Evolutionary conservation across 805 yeast species (phyloP), one percentile per base, ranked within the genome.

Genomic region (Wickerhamomyces alni): DNA sequence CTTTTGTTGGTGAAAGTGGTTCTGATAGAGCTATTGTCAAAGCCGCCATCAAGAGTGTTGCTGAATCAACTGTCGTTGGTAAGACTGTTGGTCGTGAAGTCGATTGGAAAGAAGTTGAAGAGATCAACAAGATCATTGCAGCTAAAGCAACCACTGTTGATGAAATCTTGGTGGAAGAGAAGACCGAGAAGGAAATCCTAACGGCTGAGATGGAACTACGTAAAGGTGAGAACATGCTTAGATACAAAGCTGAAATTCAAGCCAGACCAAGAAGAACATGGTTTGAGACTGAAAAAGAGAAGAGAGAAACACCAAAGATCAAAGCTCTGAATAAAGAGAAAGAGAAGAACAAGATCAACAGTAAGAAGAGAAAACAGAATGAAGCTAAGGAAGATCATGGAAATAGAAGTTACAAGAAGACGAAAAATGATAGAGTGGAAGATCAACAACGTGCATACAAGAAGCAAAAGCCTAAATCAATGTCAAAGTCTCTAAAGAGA

Each of bases 211-310:
- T 87, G 84, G 93, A 93, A 59, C 62, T 91, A 35, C 75, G 74
- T 47, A 87, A 84, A 61, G 95, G 95, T 41, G 84, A 83, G 54
- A 93, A 93, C 61, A 52, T 93, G 59, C 65, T 93, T 46, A 82
- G 75, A 56, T 88, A 85, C 53, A 77, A 78, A 49, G 75, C 75
- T 38, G 98, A 93, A 62, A 93, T 93, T 55, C 74, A 77, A 48
- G 68, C 96, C 1, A 76, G 97, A 55, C 98, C 99, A 26, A 87
- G 77, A 62, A 79, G 99, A 66, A 93, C 99, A 0, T 93, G 99
- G 99, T 91, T 93, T 62, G 91, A 87, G 63, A 69, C 62, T 38
- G 71, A 57, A 41, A 55, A 62, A 36, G 76, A 72, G 26, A 65
- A 69, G 52, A 59, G 65, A 33, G 53, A 65, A 51, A 51, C 66